phyloP scores from a whole-genome alignment of 1,284 basidiomycete genomes.

The Coniferiporia weirii region DNA sequence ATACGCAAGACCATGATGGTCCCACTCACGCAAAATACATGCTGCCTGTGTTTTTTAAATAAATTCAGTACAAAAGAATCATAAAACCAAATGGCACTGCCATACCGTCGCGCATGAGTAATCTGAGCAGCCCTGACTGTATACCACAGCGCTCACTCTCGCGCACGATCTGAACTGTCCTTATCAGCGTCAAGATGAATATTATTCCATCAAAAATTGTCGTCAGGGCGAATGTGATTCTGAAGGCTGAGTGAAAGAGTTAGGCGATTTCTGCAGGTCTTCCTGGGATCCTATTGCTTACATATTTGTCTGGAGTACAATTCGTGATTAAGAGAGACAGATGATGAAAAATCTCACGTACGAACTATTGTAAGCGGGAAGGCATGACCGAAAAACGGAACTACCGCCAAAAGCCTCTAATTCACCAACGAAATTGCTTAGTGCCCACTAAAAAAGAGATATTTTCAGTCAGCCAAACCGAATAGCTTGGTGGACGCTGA shows the following conservation, averaged over 20 bases:
- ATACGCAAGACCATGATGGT: background rate
- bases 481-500: too few relatives aligned
- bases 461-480: background rate
- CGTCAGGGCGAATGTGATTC: background rate
- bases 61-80: background rate
- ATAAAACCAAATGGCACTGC: background rate
- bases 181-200: constrained; percentile 7
- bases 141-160: background rate
- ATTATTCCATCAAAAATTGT: constrained; percentile 7
- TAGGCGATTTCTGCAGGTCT: background rate
- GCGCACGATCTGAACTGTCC: constrained; percentile 5
- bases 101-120: constrained; percentile 15
- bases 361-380: constrained; percentile 2
- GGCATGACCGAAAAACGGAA: background rate
- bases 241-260: background rate
- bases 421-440: constrained; percentile 9
- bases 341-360: background rate
- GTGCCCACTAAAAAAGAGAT: constrained; percentile 5
- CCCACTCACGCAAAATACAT: constrained; percentile 7
- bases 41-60: constrained; percentile 1
- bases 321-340: background rate
- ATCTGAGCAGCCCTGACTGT: background rate
- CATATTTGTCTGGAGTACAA: background rate
- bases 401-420: constrained; percentile 3
- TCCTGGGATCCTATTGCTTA: background rate